phyloP scores from a whole-genome alignment of 1,284 basidiomycete genomes.

The Megacollybia platyphylla region DNA sequence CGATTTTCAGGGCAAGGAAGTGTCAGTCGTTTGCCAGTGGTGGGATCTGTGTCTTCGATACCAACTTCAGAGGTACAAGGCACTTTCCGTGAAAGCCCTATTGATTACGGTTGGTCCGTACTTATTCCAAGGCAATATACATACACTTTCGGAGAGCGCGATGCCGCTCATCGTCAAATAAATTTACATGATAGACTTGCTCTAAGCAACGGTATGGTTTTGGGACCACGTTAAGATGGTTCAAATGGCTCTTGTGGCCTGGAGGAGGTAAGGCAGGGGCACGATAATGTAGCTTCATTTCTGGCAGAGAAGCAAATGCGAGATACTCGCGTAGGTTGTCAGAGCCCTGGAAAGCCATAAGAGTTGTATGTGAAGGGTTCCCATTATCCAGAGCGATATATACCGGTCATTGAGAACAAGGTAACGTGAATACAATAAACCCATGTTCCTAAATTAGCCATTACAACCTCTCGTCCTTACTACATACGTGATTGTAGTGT shows the following conservation, averaged over 20 bases:
- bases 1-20: slow-evolving; percentile 25
- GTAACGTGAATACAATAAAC: no score
- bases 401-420: no score
- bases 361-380: no score
- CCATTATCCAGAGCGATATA: no score
- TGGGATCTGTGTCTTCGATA: slow-evolving; percentile 22
- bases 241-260: slow-evolving; percentile 31
- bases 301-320: slow-evolving; percentile 31
- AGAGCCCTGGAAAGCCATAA: slow-evolving; percentile 14
- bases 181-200: slow-evolving; percentile 1
- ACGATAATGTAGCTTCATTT: slow-evolving; percentile 22
- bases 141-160: no score
- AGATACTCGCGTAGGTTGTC: slow-evolving; percentile 37
- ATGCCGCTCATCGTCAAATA: no score
- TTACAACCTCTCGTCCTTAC: no score
- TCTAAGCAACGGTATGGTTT: background rate
- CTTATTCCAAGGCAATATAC: no score
- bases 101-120: no score
- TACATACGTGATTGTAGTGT: no score
- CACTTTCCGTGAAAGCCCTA: slow-evolving; percentile 24
- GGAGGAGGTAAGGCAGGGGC: slow-evolving; percentile 23
- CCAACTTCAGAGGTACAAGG: slow-evolving; percentile 18
- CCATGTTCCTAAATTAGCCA: no score
- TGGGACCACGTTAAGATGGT: slow-evolving; percentile 22
- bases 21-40: slow-evolving; percentile 26